phyloP scores from a whole-genome alignment of 345 rosid genomes.

The Rhodomyrtus tomentosa region DNA sequence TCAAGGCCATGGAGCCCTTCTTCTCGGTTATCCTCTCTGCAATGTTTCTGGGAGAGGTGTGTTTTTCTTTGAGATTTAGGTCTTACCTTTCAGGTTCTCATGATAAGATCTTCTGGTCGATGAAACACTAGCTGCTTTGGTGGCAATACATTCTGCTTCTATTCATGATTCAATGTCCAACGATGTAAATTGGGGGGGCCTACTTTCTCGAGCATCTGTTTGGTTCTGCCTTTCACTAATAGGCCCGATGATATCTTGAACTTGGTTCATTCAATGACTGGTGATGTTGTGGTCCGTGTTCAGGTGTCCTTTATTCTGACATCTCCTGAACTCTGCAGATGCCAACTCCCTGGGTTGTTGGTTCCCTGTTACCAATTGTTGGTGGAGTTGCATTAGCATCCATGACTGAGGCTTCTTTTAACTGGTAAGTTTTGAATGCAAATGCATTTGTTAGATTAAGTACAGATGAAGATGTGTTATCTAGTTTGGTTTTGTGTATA shows the following conservation, averaged over 20 bases:
- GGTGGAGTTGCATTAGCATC: slow-evolving; percentile 98
- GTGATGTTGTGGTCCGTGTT: neutral
- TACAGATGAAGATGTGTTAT: neutral
- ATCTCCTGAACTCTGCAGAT: slow-evolving; percentile 23
- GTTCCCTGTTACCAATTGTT: slow-evolving; percentile 81
- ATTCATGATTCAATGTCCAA: neutral
- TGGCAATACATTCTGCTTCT: neutral
- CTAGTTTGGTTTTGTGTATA: neutral
- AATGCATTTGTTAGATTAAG: neutral
- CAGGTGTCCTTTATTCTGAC: neutral
- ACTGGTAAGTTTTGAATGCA: slow-evolving; percentile 44
- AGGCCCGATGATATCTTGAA: neutral
- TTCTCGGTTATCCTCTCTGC: slow-evolving; percentile 92
- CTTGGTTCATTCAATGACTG: neutral
- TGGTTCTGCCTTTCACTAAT: neutral
- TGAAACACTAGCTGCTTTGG: neutral
- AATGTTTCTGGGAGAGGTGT: slow-evolving; percentile 91
- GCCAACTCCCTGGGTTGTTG: slow-evolving; percentile 84
- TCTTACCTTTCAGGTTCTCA: neutral
- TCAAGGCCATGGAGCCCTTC: slow-evolving; percentile 99
- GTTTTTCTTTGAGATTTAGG: neutral
- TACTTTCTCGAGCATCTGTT: neutral
- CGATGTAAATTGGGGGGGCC: neutral
- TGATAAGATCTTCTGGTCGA: neutral
- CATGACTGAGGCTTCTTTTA: slow-evolving; percentile 81